These are phyloP conservation scores for Heterobasidion irregulare DNA, from an alignment of 1,284 basidiomycete genomes.

Conservation along the genomic window DNA sequence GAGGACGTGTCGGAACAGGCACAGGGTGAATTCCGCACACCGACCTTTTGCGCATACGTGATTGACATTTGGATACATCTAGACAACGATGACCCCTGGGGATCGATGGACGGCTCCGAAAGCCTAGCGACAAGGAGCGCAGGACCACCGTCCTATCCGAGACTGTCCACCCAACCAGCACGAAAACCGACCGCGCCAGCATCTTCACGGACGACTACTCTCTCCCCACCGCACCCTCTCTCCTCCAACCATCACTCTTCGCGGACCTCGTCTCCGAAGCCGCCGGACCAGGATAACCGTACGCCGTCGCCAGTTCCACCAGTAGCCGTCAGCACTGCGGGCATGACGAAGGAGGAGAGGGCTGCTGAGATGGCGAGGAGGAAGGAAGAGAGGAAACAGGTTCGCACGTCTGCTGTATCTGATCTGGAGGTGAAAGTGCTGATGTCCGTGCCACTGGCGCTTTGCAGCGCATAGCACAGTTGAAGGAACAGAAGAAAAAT, in stretches of 20 bases:
- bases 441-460: not conserved
- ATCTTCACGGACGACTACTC: not conserved
- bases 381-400: slow-evolving; percentile 83
- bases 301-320: slow-evolving; percentile 10
- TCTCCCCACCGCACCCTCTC: slow-evolving; percentile 2
- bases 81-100: slow-evolving; percentile 14
- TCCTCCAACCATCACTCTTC: slow-evolving; percentile 6
- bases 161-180: slow-evolving; percentile 6
- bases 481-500: slow-evolving; percentile 66
- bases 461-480: slow-evolving; percentile 51
- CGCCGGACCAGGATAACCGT: slow-evolving; percentile 8
- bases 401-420: slow-evolving; percentile 20
- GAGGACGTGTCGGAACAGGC: slow-evolving; percentile 4
- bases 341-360: slow-evolving; percentile 81
- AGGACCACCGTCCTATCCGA: slow-evolving; percentile 2
- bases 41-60: no score
- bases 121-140: slow-evolving; percentile 2
- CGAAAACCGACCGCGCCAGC: not conserved
- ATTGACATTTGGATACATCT: no score
- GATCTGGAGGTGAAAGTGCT: not conserved
- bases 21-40: not conserved
- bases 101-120: slow-evolving; percentile 9
- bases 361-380: slow-evolving; percentile 82
- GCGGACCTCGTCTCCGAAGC: slow-evolving; percentile 7
- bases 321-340: slow-evolving; percentile 19